Evolutionary conservation across 176 grass and related monocot species (phyloP).

Genomic region (Triticum dicoccoides): DNA sequence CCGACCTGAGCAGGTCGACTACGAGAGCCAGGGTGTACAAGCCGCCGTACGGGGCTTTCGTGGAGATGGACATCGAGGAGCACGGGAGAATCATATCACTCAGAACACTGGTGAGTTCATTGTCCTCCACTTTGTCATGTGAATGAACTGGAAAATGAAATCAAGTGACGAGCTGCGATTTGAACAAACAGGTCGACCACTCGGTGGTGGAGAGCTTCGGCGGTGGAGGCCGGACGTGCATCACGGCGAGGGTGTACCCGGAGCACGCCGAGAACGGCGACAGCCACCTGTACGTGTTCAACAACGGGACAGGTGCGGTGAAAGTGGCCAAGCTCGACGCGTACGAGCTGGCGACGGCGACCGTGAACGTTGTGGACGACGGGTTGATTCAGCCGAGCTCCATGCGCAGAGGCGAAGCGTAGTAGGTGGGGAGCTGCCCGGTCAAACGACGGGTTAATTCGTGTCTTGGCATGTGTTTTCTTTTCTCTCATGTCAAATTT

Average conservation of each 20-base stretch:
- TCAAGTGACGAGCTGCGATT: background rate
- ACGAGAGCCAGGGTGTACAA: constrained; percentile 49
- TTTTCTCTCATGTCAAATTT: no score
- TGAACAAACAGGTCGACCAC: constrained; percentile 51
- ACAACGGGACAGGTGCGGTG: constrained; percentile 41
- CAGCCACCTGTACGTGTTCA: constrained; percentile 58
- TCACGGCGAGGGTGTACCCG: constrained; percentile 69
- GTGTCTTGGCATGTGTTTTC: no score
- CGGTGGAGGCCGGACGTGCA: constrained; percentile 48
- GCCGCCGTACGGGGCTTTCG: constrained; percentile 59
- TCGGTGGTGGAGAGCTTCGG: constrained; percentile 73
- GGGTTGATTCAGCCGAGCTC: background rate
- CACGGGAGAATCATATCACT: constrained; percentile 42
- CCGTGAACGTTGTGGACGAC: constrained; percentile 23
- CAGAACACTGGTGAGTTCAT: constrained; percentile 58
- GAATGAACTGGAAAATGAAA: background rate
- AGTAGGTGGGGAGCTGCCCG: background rate
- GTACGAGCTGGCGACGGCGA: constrained; percentile 54
- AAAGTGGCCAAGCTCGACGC: constrained; percentile 51
- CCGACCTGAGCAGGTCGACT: constrained; percentile 53
- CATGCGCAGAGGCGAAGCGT: background rate
- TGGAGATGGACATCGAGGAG: constrained; percentile 51
- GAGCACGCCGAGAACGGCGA: constrained; percentile 33
- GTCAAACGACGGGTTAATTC: no score
- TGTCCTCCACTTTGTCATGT: background rate